Evolutionary conservation across 176 grass and related monocot species (phyloP), one percentile per base, ranked within the genome.

Genomic region (Triticum urartu): DNA sequence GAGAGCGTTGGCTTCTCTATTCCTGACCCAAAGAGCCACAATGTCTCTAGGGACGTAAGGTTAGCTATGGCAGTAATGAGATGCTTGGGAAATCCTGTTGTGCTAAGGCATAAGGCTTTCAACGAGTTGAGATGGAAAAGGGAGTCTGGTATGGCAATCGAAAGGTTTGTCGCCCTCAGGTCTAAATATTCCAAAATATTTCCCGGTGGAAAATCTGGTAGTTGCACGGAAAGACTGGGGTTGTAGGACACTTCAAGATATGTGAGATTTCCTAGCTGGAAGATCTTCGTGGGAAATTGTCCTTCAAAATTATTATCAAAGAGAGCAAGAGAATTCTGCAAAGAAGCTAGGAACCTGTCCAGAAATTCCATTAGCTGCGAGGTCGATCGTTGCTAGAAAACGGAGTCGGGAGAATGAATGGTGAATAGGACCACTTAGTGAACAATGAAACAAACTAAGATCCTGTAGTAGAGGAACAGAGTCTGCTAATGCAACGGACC

Each of bases 191-290:
- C 4, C 69, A 74, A 43, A 63, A 8, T 40, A 63, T 63, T 84
- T 74, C 14, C 54, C 13, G 1, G 22, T 4, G n/a, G 34, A 3
- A 73, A 62, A 30, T 63, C 2, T 62, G 54, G 38, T 63, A 84
- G 10, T 18, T 18, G 15, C 7, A 71, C 88, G 9, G 69, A 85
- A 76, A 85, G 88, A 4, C 21, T 43, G 5, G 9, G 13, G 26
- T 85, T 89, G 0, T 0, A 1, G 0, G 60, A 36, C 56, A 85
- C 11, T 36, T 61, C 45, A 81, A 89, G 82, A 0, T 4, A 24
- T 25, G 1, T 64, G 20, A 86, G 67, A 40, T n/a, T 90, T 59
- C 32, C 30, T 2, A 90, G 45, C 33, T 25, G 88, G 43, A 90
- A 82, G 7, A 79, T 64, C 5, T 73, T 52, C 15, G 71, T 34